A percentile compares a stretch with the other conserved stretches of the same genome.
phyloP scores from a whole-genome alignment of 1,284 basidiomycete species.

The Mrakiaceae sp. region DNA sequence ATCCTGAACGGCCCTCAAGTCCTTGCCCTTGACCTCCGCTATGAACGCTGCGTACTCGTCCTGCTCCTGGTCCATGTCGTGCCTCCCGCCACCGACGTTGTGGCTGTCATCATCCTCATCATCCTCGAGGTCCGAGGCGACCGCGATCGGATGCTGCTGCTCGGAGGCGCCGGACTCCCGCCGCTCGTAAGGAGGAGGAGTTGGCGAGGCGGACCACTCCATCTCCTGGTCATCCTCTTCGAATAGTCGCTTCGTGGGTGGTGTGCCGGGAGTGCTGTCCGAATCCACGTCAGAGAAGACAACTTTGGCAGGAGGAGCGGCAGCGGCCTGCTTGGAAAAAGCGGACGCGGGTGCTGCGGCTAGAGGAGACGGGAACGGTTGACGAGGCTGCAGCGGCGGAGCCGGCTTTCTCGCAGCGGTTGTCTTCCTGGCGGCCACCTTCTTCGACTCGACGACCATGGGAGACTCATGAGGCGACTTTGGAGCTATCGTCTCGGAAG shows the following conservation, averaged over 20 bases:
- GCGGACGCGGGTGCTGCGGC: no score
- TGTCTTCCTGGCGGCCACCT: no score
- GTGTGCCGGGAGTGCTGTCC: neutral
- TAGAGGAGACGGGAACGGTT: no score
- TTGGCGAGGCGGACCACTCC: constrained; percentile 18
- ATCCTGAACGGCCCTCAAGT: constrained; percentile 63
- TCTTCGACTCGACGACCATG: no score
- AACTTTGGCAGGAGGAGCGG: no score
- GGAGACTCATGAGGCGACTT: no score
- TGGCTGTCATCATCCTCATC: constrained; percentile 15
- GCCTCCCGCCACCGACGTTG: constrained; percentile 27
- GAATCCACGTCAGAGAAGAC: neutral
- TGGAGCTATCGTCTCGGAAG: no score
- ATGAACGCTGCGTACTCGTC: constrained; percentile 85
- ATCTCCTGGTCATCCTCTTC: constrained; percentile 24
- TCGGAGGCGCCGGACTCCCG: no score
- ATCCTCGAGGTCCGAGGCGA: constrained; percentile 3
- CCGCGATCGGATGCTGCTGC: neutral
- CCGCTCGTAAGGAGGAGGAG: neutral
- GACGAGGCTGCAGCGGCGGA: no score
- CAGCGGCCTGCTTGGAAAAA: no score
- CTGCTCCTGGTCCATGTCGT: constrained; percentile 70
- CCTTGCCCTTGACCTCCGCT: constrained; percentile 73
- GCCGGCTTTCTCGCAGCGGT: no score
- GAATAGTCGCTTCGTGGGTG: constrained; percentile 5